Evolutionary conservation across 345 rosid genomes (phyloP).

Genomic region (Trapa bicornis): DNA sequence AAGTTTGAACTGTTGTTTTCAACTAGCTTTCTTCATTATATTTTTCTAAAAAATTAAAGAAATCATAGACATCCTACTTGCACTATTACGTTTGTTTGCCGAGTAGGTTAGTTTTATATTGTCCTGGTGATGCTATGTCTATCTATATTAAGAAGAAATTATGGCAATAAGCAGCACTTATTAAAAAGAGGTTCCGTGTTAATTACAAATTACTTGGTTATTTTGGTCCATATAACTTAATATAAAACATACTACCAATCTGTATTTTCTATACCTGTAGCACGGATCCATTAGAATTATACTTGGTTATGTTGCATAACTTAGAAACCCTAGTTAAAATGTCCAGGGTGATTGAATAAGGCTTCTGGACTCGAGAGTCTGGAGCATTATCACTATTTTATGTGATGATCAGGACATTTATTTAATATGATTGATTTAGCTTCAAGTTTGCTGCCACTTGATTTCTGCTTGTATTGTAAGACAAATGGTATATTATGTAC

Average conservation of each 20-base stretch:
- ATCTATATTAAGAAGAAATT: too few species aligned
- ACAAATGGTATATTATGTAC: neutral
- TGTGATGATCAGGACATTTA: neutral
- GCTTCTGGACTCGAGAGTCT: neutral
- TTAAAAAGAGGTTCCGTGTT: too few species aligned
- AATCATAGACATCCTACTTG: too few species aligned
- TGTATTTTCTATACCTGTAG: neutral
- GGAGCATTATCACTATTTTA: neutral
- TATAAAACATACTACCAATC: neutral
- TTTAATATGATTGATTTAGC: neutral
- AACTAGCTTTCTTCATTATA: neutral
- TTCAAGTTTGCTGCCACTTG: neutral
- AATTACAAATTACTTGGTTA: too few species aligned
- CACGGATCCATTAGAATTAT: neutral
- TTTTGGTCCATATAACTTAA: too few species aligned
- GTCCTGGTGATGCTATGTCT: too few species aligned
- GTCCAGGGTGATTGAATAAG: neutral
- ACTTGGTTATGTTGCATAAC: neutral
- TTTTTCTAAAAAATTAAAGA: neutral
- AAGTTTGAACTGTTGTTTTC: neutral
- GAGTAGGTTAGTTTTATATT: neutral
- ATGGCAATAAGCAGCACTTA: too few species aligned
- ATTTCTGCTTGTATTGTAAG: neutral
- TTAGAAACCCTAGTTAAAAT: neutral
- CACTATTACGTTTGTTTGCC: too few species aligned